Base-by-base conservation (phyloP, 192 early-diverging fungal genomes). In the Mortierella claussenii region DNA sequence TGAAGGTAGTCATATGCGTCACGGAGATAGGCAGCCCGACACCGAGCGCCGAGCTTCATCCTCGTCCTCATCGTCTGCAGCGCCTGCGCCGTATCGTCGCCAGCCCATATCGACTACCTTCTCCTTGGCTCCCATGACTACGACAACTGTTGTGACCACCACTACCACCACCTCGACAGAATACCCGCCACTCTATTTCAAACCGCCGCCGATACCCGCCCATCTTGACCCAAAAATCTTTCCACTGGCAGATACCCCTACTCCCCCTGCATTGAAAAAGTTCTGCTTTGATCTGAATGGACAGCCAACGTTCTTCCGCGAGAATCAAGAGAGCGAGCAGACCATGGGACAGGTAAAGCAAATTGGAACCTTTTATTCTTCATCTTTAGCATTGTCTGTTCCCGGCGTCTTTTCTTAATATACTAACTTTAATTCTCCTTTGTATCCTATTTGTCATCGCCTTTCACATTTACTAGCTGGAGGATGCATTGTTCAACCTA, bases 241-340 rank as follows among this genome's bases (percentile, higher is more conserved):
- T 65, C 93, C 92, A 34, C 80, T 96, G 36, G 89, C 93, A 4
- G 82, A 86, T 28, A 85, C 87, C 27, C 86, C 88, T 3, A 93
- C 92, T 7, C 94, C 94, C 12, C 89, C 91, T 7, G 87, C 89
- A 5, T 79, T 96, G 47, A 91, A 93, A 80, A 83, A 86, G 54
- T 93, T 96, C 81, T 89, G 87, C 31, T 89, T 95, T 65, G 92
- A 96, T 54, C 65, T 92, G 34, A 88, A 89, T 74, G 93, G 92
- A 15, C 83, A 91, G 50, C 87, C 88, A 23, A 86, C 90, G 34
- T 87, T 83, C 78, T 90, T 95, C 58, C 57, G 82, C 24, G 87
- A 90, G 66, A 69, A 87, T 36, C 84, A 88, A 34, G 65, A 85
- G 67, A 69, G 69, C 26, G 87, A 91, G 51, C 63, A 74, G 43